These are phyloP conservation scores for Colletotrichum orbiculare DNA, from an alignment of 2,329 filamentous ascomycete species.

Conservation along the genomic window DNA sequence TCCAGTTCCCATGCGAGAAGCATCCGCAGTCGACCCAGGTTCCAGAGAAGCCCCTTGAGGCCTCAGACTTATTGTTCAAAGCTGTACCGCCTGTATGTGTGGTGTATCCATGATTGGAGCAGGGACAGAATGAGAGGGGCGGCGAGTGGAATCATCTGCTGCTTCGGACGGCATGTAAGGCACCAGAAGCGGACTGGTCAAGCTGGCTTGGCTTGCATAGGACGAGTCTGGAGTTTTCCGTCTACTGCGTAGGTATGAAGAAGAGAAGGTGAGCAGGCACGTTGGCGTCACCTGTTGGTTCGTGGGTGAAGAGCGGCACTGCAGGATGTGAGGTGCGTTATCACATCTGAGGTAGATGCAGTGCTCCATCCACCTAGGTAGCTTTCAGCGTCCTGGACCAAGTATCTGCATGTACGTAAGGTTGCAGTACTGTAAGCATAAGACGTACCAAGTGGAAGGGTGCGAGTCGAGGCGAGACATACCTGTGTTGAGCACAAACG, in stretches of 20 bases:
- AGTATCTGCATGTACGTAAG: too few relatives aligned
- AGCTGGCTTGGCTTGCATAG: too few relatives aligned
- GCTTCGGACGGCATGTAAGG: constrained; percentile 13
- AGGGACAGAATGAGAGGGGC: constrained; percentile 16
- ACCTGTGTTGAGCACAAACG: too few relatives aligned
- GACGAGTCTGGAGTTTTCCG: too few relatives aligned
- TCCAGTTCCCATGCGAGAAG: constrained; percentile 26
- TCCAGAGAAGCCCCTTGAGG: constrained; percentile 11
- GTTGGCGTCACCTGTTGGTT: constrained; percentile 22
- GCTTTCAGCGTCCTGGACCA: too few relatives aligned
- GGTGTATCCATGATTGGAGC: too few relatives aligned
- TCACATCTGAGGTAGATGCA: constrained; percentile 32
- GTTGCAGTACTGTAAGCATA: too few relatives aligned
- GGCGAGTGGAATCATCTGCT: neutral
- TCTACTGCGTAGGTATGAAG: neutral
- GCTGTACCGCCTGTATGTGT: too few relatives aligned
- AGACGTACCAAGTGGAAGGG: too few relatives aligned
- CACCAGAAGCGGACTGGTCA: neutral
- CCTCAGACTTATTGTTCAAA: neutral
- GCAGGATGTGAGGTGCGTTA: constrained; percentile 27
- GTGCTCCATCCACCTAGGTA: neutral
- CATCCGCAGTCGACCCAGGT: constrained; percentile 8
- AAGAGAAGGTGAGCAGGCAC: neutral
- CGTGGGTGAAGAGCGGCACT: constrained; percentile 21
- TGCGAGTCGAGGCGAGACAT: too few relatives aligned